phyloP scores from a whole-genome alignment of 306 rosid genomes.

The Vigna mungo region DNA sequence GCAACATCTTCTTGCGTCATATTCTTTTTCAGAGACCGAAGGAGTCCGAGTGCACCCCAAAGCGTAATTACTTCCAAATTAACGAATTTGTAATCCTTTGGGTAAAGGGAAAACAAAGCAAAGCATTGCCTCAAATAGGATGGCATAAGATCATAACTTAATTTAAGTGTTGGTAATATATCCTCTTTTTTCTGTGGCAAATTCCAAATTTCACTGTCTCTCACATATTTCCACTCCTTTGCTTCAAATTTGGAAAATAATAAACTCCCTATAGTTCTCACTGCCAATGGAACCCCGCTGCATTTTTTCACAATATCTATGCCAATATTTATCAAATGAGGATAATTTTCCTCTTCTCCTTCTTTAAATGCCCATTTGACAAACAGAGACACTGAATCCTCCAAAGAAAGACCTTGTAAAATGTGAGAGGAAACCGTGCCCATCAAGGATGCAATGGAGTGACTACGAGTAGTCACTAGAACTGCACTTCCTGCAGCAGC shows the following conservation, averaged over 20 bases:
- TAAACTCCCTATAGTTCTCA: constrained; percentile 47
- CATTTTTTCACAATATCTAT: constrained; percentile 44
- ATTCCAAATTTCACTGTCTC: constrained; percentile 51
- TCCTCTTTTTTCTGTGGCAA: constrained; percentile 11
- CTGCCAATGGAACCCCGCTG: constrained; percentile 46
- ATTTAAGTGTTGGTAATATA: constrained; percentile 42
- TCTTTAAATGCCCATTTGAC: constrained; percentile 48
- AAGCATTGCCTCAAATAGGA: constrained; percentile 48
- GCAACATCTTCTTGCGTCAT: constrained; percentile 29
- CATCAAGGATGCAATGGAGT: constrained; percentile 23
- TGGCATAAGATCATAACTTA: constrained; percentile 52
- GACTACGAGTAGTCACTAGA: constrained; percentile 28
- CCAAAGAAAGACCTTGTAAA: neutral
- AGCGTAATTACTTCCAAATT: neutral
- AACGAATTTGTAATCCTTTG: neutral
- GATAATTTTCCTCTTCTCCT: constrained; percentile 26
- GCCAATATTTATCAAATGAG: constrained; percentile 33
- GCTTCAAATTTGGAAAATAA: neutral
- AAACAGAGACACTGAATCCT: constrained; percentile 39
- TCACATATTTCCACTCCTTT: neutral
- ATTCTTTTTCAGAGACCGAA: constrained; percentile 21
- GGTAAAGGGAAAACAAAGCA: constrained; percentile 39
- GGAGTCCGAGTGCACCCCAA: constrained; percentile 53
- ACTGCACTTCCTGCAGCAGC: constrained; percentile 22
- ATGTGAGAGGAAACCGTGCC: neutral